Percentiles rank a stretch among this genome's conserved stretches.
phyloP scores from a whole-genome alignment of 2,329 filamentous ascomycete species.

The Ascochyta pisi region DNA sequence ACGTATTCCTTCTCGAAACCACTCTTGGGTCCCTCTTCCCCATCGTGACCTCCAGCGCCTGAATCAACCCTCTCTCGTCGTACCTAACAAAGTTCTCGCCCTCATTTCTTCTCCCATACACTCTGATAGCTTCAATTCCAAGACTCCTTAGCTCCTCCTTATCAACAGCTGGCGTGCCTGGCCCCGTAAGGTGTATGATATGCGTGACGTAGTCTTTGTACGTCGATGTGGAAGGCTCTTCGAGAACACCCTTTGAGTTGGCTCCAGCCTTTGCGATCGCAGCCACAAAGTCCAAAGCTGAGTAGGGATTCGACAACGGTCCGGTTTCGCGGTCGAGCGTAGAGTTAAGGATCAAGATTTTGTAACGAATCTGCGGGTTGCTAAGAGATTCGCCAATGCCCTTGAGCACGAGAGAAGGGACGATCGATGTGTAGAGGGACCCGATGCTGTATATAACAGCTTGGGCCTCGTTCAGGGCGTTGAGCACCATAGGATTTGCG shows the following conservation, averaged over 20 bases:
- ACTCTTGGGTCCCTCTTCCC: slow-evolving; percentile 66
- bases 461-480: slow-evolving; percentile 68
- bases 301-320: slow-evolving; percentile 68
- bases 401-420: slow-evolving; percentile 80
- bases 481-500: slow-evolving; percentile 80
- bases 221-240: slow-evolving; percentile 46
- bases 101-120: slow-evolving; percentile 73
- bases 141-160: slow-evolving; percentile 66
- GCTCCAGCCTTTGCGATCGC: slow-evolving; percentile 73
- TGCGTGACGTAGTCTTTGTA: slow-evolving; percentile 80
- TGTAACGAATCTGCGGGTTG: slow-evolving; percentile 64
- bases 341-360: slow-evolving; percentile 86
- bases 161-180: slow-evolving; percentile 74
- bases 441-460: slow-evolving; percentile 91
- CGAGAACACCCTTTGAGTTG: slow-evolving; percentile 58
- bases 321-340: slow-evolving; percentile 87
- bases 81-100: slow-evolving; percentile 68
- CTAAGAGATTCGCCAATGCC: slow-evolving; percentile 74
- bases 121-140: slow-evolving; percentile 77
- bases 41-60: slow-evolving; percentile 79
- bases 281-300: slow-evolving; percentile 79
- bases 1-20: slow-evolving; percentile 66
- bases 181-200: slow-evolving; percentile 77
- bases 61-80: slow-evolving; percentile 75
- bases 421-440: slow-evolving; percentile 87